These are phyloP conservation scores for Aeschynomene evenia DNA, from an alignment of 306 rosid genomes.

Conservation along the genomic window DNA sequence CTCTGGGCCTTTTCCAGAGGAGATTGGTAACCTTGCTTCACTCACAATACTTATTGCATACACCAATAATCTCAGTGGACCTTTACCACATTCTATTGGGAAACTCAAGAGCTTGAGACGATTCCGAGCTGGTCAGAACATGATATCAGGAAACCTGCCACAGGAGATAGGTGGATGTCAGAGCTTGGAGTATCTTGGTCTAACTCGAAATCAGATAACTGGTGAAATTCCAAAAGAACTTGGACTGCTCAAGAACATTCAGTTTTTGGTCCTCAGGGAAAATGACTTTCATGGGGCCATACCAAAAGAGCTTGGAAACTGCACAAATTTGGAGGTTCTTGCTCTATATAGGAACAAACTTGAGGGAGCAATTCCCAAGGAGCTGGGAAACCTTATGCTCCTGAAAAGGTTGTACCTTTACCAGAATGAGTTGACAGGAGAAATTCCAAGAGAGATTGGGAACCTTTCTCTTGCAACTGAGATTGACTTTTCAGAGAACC, in stretches of 20 bases:
- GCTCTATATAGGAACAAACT: conserved; percentile 67
- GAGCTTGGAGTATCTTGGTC: conserved; percentile 63
- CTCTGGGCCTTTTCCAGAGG: conserved; percentile 53
- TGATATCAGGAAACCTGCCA: conserved; percentile 67
- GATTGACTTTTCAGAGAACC: conserved; percentile 78
- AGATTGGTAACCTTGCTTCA: conserved; percentile 60
- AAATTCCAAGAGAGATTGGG: conserved; percentile 75
- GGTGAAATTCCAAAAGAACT: conserved; percentile 70
- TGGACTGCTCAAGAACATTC: conserved; percentile 51
- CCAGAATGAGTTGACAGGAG: conserved; percentile 64
- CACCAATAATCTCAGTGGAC: conserved; percentile 61
- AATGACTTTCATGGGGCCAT: conserved; percentile 55
- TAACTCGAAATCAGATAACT: conserved; percentile 52
- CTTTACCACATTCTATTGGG: conserved; percentile 61
- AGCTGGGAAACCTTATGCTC: conserved; percentile 53
- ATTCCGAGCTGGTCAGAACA: conserved; percentile 66
- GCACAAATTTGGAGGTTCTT: conserved; percentile 52
- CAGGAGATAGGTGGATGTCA: conserved; percentile 58
- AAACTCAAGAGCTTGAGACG: conserved; percentile 48
- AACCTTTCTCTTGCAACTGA: conserved; percentile 63
- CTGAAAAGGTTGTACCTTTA: conserved; percentile 60
- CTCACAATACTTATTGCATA: conserved; percentile 44
- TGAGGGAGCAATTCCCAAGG: conserved; percentile 57
- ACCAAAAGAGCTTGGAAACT: conserved; percentile 70
- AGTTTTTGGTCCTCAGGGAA: conserved; percentile 43